phyloP scores from a whole-genome alignment of 495 filamentous ascomycete genomes.

The Usnea hakonensis region DNA sequence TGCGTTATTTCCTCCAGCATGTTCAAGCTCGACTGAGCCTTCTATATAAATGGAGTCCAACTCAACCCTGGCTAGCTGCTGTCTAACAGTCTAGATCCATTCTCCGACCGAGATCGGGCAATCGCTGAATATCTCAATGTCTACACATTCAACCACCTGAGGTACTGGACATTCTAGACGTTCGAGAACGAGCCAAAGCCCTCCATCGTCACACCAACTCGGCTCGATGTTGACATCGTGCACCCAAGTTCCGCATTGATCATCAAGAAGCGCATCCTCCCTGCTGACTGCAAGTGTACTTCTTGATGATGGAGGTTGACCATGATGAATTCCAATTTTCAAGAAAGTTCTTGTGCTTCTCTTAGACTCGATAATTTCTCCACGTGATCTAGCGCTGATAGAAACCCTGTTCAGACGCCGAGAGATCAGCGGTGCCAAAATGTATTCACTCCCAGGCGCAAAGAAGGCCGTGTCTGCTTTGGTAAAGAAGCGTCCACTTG shows the following conservation, averaged over 20 bases:
- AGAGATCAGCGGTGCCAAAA: slow-evolving; percentile 45
- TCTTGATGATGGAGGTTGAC: slow-evolving; percentile 60
- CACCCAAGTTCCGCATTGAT: slow-evolving; percentile 58
- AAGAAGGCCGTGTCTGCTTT: slow-evolving; percentile 44
- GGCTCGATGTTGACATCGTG: slow-evolving; percentile 65
- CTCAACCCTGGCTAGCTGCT: background rate
- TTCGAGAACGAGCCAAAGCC: slow-evolving; percentile 74
- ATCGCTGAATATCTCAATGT: slow-evolving; percentile 64
- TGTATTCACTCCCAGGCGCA: slow-evolving; percentile 40
- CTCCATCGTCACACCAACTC: slow-evolving; percentile 36
- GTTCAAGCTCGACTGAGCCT: background rate
- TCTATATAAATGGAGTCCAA: background rate
- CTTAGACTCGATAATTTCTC: slow-evolving; percentile 21
- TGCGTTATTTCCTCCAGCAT: background rate
- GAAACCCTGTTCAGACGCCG: slow-evolving; percentile 51
- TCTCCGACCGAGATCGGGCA: slow-evolving; percentile 53
- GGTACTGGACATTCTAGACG: slow-evolving; percentile 50
- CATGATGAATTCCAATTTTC: slow-evolving; percentile 57
- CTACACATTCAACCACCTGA: slow-evolving; percentile 47
- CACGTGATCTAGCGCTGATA: slow-evolving; percentile 41
- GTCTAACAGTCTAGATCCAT: slow-evolving; percentile 28
- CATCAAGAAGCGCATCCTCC: slow-evolving; percentile 61
- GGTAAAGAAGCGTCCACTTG: slow-evolving; percentile 58
- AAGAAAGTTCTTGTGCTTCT: slow-evolving; percentile 46
- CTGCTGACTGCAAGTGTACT: slow-evolving; percentile 50